phyloP scores from a whole-genome alignment of 345 rosid species.

The Triadica sebifera region DNA sequence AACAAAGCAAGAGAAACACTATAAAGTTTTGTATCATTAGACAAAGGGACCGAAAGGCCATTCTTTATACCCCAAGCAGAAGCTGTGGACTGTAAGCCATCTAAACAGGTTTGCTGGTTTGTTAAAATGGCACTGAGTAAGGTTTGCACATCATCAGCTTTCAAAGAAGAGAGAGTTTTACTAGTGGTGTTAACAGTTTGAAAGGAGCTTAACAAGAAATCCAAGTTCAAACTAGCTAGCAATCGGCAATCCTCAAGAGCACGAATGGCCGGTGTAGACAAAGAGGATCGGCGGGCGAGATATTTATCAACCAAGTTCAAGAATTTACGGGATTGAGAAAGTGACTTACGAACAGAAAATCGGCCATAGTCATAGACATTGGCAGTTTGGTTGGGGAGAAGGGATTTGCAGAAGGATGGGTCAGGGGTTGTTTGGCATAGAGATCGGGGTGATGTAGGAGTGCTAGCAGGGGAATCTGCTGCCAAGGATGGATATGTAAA shows the following conservation, averaged over 20 bases:
- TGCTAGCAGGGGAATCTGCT: constrained; percentile 22
- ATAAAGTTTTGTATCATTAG: constrained; percentile 69
- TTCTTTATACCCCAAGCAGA: constrained; percentile 51
- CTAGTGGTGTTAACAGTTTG: constrained; percentile 40
- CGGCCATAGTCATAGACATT: constrained; percentile 56
- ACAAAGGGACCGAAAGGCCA: constrained; percentile 50
- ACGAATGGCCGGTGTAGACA: constrained; percentile 44
- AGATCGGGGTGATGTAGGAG: constrained; percentile 30
- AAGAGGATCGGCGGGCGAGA: constrained; percentile 35
- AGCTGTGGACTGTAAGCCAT: constrained; percentile 49
- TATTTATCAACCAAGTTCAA: constrained; percentile 48
- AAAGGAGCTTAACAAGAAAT: constrained; percentile 49
- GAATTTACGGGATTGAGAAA: constrained; percentile 58
- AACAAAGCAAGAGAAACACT: constrained; percentile 74
- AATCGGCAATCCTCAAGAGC: constrained; percentile 75
- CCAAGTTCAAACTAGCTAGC: constrained; percentile 54
- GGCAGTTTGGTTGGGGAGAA: constrained; percentile 48
- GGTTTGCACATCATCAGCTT: constrained; percentile 72
- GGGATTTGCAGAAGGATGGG: constrained; percentile 61
- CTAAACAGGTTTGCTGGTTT: constrained; percentile 72
- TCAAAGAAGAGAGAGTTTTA: constrained; percentile 30
- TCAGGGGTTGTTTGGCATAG: constrained; percentile 60
- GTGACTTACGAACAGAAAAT: constrained; percentile 53
- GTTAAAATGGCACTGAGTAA: constrained; percentile 73
- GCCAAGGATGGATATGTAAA: constrained; percentile 26